Conservation (phyloP, 805 yeast genomes). For the Schwanniomyces sp. region DNA sequence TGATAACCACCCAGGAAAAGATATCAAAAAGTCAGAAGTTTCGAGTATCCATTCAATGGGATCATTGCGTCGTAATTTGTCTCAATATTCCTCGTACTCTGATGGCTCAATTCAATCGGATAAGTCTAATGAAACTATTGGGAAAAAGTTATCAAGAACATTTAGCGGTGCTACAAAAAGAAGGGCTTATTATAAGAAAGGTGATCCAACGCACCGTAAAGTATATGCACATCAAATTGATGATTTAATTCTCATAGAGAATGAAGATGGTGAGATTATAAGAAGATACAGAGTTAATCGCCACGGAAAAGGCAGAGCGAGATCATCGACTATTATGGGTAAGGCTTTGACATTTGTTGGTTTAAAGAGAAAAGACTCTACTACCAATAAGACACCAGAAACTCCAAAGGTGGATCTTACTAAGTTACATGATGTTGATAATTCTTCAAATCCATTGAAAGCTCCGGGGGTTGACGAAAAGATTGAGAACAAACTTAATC, state of each 20-base stretch:
- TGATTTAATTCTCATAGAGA: slow-evolving; percentile 78
- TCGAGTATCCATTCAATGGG: slow-evolving; percentile 39
- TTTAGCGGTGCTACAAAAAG: slow-evolving; percentile 12
- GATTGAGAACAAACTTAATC: slow-evolving; percentile 16
- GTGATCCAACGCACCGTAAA: slow-evolving; percentile 31
- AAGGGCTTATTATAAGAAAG: slow-evolving; percentile 28
- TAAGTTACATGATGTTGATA: slow-evolving; percentile 5
- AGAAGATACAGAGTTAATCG: slow-evolving; percentile 77
- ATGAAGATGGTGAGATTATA: slow-evolving; percentile 87
- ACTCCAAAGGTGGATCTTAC: not conserved
- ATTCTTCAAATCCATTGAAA: slow-evolving; percentile 9
- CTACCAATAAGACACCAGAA: not conserved
- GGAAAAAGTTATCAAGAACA: slow-evolving; percentile 10
- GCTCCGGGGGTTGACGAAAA: slow-evolving; percentile 12
- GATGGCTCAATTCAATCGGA: slow-evolving; percentile 4
- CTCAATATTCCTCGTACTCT: slow-evolving; percentile 32
- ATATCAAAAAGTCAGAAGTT: slow-evolving; percentile 9
- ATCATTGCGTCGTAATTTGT: slow-evolving; percentile 37
- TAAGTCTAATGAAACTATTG: slow-evolving; percentile 7
- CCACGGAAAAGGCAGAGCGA: slow-evolving; percentile 38
- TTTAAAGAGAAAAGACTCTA: slow-evolving; percentile 23
- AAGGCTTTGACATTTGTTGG: slow-evolving; percentile 60
- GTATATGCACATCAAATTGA: slow-evolving; percentile 79
- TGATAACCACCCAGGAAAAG: slow-evolving; percentile 16
- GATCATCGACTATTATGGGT: slow-evolving; percentile 41